A percentile compares a stretch with the other conserved stretches of the same genome.
Evolutionary conservation across 768 basidiomycete genomes (phyloP).

Genomic region (Trametes maxima): DNA sequence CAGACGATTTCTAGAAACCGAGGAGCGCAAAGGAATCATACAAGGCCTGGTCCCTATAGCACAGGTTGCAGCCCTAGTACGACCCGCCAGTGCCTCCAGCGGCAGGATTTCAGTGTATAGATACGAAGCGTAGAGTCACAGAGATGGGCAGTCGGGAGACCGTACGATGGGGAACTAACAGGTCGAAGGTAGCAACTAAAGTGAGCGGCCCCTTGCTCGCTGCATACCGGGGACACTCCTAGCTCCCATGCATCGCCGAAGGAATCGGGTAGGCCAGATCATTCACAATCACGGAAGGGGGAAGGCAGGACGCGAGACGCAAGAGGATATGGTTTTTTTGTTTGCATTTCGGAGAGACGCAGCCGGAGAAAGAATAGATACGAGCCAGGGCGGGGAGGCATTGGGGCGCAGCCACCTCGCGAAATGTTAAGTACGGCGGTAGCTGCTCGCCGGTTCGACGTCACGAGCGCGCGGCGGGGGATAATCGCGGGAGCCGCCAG

Average conservation of each 20-base stretch:
- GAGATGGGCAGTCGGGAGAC: no score
- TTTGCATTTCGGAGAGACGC: no score
- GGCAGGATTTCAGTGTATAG: background rate
- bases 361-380: no score
- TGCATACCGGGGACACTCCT: no score
- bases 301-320: background rate
- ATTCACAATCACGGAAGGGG: background rate
- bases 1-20: background rate
- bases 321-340: no score
- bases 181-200: no score
- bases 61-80: background rate
- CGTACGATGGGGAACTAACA: no score
- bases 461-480: constrained; percentile 37
- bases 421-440: constrained; percentile 27
- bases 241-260: no score
- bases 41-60: background rate
- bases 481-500: constrained; percentile 43
- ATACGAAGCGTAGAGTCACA: no score
- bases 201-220: no score
- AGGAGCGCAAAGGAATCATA: background rate
- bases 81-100: background rate
- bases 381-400: background rate
- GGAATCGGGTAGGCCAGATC: no score
- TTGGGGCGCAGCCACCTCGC: background rate
- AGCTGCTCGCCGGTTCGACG: constrained; percentile 36